Percentiles rank a stretch among this genome's conserved stretches.
phyloP scores from a whole-genome alignment of 2,329 filamentous ascomycete genomes.

The Epichloe gansuensis region DNA sequence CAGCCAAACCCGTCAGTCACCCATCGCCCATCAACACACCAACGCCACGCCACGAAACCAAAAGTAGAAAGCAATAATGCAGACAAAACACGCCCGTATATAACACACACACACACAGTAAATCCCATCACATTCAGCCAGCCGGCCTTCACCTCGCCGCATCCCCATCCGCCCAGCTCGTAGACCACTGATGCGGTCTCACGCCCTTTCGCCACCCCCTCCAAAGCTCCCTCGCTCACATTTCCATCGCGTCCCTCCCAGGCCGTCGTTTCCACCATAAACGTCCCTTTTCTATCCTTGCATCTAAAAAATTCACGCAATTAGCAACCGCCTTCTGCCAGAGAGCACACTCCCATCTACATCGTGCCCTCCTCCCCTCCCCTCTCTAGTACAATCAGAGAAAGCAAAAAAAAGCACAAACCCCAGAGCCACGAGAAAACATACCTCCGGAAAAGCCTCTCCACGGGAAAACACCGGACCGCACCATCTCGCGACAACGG shows the following conservation, averaged over 20 bases:
- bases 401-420: not conserved
- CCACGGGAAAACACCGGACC: constrained; percentile 44
- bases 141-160: constrained; percentile 10
- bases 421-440: constrained; percentile 13
- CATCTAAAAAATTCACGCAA: constrained; percentile 31
- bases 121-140: not conserved
- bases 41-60: not conserved
- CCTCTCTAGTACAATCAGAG: not conserved
- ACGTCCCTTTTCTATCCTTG: constrained; percentile 42
- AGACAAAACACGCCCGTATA: not conserved
- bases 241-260: constrained; percentile 37
- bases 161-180: constrained; percentile 23
- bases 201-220: constrained; percentile 4
- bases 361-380: constrained; percentile 3
- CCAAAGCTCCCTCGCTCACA: not conserved
- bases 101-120: not conserved
- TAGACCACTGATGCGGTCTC: constrained; percentile 21
- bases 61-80: not conserved
- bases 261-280: constrained; percentile 51
- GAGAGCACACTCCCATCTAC: not conserved
- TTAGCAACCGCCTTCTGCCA: not conserved
- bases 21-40: too few relatives aligned
- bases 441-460: constrained; percentile 49
- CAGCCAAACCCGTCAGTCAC: too few relatives aligned
- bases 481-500: constrained; percentile 33